Evolutionary conservation across 2,329 filamentous ascomycete species (phyloP).

Genomic region (Alternaria triticina): DNA sequence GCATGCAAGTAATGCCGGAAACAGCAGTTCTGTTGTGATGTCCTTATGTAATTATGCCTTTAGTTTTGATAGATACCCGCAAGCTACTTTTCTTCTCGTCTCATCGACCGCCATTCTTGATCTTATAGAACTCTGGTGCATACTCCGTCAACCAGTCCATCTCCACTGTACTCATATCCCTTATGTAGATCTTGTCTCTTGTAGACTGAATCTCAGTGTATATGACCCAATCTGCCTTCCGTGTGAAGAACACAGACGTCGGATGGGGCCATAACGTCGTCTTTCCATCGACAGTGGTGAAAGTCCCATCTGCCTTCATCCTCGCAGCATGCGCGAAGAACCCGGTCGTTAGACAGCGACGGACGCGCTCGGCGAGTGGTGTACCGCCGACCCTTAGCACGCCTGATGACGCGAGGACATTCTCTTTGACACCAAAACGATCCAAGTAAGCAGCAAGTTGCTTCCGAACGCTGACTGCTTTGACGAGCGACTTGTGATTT

Average conservation of each 20-base stretch:
- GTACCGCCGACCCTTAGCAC: constrained; percentile 50
- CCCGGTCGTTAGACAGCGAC: constrained; percentile 83
- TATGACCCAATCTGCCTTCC: constrained; percentile 94
- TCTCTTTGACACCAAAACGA: constrained; percentile 73
- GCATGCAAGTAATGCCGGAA: constrained; percentile 52
- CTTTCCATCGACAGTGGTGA: constrained; percentile 81
- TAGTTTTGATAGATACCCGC: constrained; percentile 4
- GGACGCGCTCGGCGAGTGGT: constrained; percentile 73
- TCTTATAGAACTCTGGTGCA: constrained; percentile 69
- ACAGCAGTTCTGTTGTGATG: background rate
- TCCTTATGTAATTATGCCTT: background rate
- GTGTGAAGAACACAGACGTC: constrained; percentile 92
- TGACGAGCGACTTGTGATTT: constrained; percentile 83
- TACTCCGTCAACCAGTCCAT: constrained; percentile 92
- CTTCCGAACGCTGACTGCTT: constrained; percentile 82
- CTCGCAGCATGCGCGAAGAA: constrained; percentile 93
- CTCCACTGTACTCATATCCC: constrained; percentile 91
- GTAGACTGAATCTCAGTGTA: constrained; percentile 95
- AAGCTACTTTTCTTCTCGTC: background rate
- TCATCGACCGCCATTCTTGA: constrained; percentile 28
- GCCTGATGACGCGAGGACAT: constrained; percentile 53
- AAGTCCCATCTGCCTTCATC: constrained; percentile 93
- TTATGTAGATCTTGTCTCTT: constrained; percentile 84
- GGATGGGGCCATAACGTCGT: constrained; percentile 86
- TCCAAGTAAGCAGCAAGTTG: constrained; percentile 89